Evolutionary conservation across 768 basidiomycete species (phyloP), one percentile per base, ranked within the genome.

Genomic region (Mycena kentingensis): DNA sequence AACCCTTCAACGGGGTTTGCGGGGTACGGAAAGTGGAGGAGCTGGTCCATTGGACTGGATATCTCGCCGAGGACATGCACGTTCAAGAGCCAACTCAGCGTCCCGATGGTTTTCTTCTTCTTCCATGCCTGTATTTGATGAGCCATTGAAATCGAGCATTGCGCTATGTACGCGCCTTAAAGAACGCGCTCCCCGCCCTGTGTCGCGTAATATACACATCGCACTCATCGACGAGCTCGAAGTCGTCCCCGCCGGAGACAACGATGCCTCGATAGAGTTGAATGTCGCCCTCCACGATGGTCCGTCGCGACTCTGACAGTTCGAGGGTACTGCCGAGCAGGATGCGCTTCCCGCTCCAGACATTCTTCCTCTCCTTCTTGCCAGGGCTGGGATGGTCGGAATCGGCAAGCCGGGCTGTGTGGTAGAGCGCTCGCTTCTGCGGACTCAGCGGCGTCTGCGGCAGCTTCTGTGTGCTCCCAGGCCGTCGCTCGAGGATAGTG

Each of bases 11-110:
- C 81, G 2, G 74, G 71, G 19, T 72, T 73, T 38, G 71, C 76
- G 2, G 90, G 93, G 31, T 86, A 74, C 0, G 93, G 95, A 63
- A 91, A 96, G 73, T 94, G 93, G 6, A 94, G 72, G 1, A 96
- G 73, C 38, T 90, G 87, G 52, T 88, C 83, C 22, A 82, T 74
- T 0, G 93, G 89, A 5, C 80, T 71, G 4, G 81, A 73, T 5
- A 87, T 61, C 0, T 77, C 69, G 3, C 85, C 84, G 3, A 77
- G 79, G 0, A 82, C 76, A 51, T 90, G 79, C 4, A 89, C 85
- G 63, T 88, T 82, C 66, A 91, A 90, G 13, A 96, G 63, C 94
- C 93, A 97, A 0, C 82, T 75, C 4, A 96, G 75, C 0, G 86
- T 91, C 1, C 88, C 94, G 22, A 98, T 83, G 5, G 79, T 81